Percentiles rank a stretch among this genome's conserved stretches.
Evolutionary conservation across 495 filamentous ascomycete species (phyloP).

Genomic region (Neurospora sp.): DNA sequence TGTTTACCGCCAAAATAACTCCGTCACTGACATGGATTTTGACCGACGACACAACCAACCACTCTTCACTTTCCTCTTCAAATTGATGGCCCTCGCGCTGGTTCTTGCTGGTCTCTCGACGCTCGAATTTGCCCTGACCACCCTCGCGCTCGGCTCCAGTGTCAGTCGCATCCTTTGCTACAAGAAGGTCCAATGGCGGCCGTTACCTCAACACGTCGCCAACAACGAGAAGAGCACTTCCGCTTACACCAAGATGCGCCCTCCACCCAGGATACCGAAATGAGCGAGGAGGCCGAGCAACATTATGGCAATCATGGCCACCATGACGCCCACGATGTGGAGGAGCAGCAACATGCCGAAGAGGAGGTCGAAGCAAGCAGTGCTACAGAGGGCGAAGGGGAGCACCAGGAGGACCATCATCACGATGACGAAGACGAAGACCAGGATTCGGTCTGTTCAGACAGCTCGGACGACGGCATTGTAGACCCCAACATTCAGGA

Average conservation of each 20-base stretch:
- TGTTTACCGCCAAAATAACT: conserved; percentile 3
- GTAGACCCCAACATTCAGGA: conserved; percentile 66
- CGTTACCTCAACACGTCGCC: conserved; percentile 8
- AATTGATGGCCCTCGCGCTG: background rate
- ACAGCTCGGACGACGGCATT: conserved; percentile 53
- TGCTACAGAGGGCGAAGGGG: background rate
- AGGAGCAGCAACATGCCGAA: conserved; percentile 21
- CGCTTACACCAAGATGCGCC: conserved; percentile 31
- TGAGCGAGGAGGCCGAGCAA: conserved; percentile 22
- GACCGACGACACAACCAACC: background rate
- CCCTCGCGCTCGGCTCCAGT: background rate
- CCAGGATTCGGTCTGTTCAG: conserved; percentile 38
- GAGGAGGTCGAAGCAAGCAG: conserved; percentile 23
- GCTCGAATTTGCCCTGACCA: background rate
- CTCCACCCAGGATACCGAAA: conserved; percentile 26
- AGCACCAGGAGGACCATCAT: conserved; percentile 18
- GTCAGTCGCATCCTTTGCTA: background rate
- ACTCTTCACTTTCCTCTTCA: background rate
- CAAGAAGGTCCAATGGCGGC: conserved; percentile 13
- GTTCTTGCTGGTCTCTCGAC: background rate
- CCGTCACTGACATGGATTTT: background rate
- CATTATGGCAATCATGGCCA: background rate
- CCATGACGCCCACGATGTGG: conserved; percentile 2
- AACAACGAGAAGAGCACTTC: conserved; percentile 21
- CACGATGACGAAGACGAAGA: conserved; percentile 30